Evolutionary conservation across 2,329 filamentous ascomycete species (phyloP).

Genomic region (Macrophomina phaseolina): DNA sequence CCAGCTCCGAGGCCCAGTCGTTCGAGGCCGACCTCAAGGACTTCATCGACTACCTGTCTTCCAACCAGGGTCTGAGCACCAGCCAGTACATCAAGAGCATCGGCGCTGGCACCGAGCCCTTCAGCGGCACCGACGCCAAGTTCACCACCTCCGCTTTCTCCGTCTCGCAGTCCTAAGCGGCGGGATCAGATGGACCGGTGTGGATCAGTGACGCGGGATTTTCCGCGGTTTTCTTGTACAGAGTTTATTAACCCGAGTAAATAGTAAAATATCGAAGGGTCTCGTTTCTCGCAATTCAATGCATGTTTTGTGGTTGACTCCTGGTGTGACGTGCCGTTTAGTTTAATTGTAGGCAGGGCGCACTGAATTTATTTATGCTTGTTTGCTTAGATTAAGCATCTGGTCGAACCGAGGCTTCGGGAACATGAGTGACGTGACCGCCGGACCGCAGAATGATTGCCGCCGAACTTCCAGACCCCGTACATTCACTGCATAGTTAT

Average conservation of each 20-base stretch:
- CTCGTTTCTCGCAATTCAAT: neutral
- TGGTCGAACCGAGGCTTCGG: neutral
- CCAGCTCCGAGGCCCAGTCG: slow-evolving; percentile 51
- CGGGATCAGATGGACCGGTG: neutral
- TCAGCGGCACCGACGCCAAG: slow-evolving; percentile 56
- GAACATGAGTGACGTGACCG: no score
- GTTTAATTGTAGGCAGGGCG: neutral
- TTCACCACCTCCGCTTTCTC: slow-evolving; percentile 51
- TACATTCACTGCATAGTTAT: no score
- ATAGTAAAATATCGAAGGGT: neutral
- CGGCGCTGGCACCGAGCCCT: slow-evolving; percentile 63
- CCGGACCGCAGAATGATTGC: no score
- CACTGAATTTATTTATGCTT: neutral
- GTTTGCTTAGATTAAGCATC: slow-evolving; percentile 5
- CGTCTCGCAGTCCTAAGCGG: slow-evolving; percentile 29
- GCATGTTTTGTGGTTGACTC: slow-evolving; percentile 25
- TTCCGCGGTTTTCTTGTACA: neutral
- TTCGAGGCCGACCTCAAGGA: slow-evolving; percentile 64
- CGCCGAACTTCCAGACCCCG: no score
- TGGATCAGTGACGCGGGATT: no score
- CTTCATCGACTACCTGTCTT: slow-evolving; percentile 63
- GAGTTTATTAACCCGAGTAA: neutral
- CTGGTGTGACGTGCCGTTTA: slow-evolving; percentile 25
- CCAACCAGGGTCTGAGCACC: slow-evolving; percentile 53
- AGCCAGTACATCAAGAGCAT: slow-evolving; percentile 61